phyloP scores from a whole-genome alignment of 73 alveolate species.

The Breviolum minutum region DNA sequence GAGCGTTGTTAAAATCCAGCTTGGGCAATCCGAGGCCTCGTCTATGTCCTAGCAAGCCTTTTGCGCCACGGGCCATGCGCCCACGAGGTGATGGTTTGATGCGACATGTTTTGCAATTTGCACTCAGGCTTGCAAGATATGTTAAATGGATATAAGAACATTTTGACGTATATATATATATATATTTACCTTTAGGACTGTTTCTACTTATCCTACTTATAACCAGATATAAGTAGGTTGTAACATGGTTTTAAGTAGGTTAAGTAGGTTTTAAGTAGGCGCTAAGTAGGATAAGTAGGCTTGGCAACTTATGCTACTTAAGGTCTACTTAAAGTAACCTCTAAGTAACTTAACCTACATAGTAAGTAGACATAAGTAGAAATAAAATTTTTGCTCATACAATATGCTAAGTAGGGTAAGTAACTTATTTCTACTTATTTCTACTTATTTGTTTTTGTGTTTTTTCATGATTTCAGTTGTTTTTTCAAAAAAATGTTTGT shows the following conservation, averaged over 20 bases:
- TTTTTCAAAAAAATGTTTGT: neutral
- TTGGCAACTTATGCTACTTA: neutral
- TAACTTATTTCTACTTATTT: constrained; percentile 3
- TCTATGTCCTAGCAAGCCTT: no score
- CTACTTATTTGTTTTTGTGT: neutral
- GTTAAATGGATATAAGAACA: no score
- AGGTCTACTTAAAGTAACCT: neutral
- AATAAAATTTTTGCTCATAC: neutral
- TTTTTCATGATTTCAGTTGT: neutral
- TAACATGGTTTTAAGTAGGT: constrained; percentile 21
- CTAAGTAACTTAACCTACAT: neutral
- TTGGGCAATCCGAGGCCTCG: no score
- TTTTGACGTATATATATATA: no score
- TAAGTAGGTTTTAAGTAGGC: neutral
- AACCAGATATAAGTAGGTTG: neutral
- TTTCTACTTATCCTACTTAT: neutral
- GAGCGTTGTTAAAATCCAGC: no score
- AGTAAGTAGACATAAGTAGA: neutral
- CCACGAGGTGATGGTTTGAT: no score
- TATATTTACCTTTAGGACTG: neutral
- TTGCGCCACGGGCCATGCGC: no score
- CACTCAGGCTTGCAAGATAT: no score
- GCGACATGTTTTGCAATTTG: no score
- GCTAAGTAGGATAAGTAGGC: neutral
- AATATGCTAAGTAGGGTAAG: neutral